Conservation (phyloP, 1,139 yeast species). For the Suhomyces choctaworum region DNA sequence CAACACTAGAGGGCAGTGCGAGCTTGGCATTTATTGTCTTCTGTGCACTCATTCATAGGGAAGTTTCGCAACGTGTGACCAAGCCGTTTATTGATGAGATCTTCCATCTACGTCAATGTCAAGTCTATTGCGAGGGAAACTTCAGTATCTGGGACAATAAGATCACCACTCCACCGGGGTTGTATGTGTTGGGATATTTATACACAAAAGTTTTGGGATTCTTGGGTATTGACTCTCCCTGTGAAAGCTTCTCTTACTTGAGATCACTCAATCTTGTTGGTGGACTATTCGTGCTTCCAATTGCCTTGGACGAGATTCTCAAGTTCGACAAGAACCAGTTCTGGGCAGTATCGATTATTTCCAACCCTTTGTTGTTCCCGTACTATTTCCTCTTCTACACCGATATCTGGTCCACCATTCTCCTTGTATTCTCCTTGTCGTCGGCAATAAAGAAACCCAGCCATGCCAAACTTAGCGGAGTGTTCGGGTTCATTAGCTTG, state of each 20-base stretch:
- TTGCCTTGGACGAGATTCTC: conserved; percentile 28
- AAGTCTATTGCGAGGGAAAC: conserved; percentile 59
- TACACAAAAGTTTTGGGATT: conserved; percentile 37
- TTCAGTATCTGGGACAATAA: conserved; percentile 79
- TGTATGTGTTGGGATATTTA: conserved; percentile 64
- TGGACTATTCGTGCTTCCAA: conserved; percentile 56
- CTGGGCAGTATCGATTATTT: conserved; percentile 49
- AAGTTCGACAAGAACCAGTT: conserved; percentile 39
- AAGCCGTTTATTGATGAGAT: conserved; percentile 69
- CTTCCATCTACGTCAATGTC: conserved; percentile 82
- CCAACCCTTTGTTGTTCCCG: conserved; percentile 71
- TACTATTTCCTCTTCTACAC: conserved; percentile 84
- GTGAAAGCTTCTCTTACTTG: conserved; percentile 43
- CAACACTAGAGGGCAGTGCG: not conserved
- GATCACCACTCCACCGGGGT: conserved; percentile 96
- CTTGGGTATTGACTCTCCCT: conserved; percentile 25
- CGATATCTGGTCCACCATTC: conserved; percentile 85
- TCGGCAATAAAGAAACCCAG: conserved; percentile 30
- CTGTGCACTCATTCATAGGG: conserved; percentile 18
- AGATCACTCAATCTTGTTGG: conserved; percentile 66
- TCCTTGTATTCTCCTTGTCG: conserved; percentile 48
- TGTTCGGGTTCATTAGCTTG: conserved; percentile 58
- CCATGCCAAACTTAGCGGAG: conserved; percentile 34
- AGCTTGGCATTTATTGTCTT: conserved; percentile 15
- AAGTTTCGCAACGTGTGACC: conserved; percentile 28